A percentile compares a stretch with the other conserved stretches of the same genome.
These are phyloP conservation scores for Ceratocystis ficicola DNA, from an alignment of 2,329 filamentous ascomycete species.

Conservation along the genomic window DNA sequence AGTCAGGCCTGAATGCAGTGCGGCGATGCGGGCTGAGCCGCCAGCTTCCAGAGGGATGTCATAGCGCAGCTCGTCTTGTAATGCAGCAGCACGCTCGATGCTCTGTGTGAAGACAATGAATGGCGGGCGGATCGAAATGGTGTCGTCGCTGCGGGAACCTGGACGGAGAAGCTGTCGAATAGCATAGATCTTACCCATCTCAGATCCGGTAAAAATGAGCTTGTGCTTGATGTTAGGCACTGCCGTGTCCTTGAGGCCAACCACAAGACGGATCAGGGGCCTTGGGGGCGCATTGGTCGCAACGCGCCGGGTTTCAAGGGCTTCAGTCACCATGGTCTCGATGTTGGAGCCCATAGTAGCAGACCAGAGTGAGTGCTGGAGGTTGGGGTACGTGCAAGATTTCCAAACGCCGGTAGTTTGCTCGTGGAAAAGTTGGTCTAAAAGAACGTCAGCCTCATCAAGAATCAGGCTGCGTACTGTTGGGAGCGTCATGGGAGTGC, in stretches of 20 bases:
- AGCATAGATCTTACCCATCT: slow-evolving; percentile 84
- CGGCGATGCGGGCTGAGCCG: slow-evolving; percentile 70
- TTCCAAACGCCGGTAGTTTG: slow-evolving; percentile 80
- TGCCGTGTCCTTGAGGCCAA: slow-evolving; percentile 92
- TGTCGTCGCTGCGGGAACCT: slow-evolving; percentile 34
- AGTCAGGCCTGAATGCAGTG: slow-evolving; percentile 76
- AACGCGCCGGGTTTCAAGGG: slow-evolving; percentile 42
- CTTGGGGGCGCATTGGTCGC: slow-evolving; percentile 26
- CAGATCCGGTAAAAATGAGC: slow-evolving; percentile 80
- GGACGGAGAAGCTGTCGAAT: slow-evolving; percentile 82
- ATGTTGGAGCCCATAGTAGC: slow-evolving; percentile 94
- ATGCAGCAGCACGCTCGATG: slow-evolving; percentile 74
- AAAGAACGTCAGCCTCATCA: slow-evolving; percentile 88
- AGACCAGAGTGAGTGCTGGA: slow-evolving; percentile 79
- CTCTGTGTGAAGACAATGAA: slow-evolving; percentile 96
- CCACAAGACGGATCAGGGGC: slow-evolving; percentile 68
- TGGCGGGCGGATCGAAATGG: slow-evolving; percentile 61
- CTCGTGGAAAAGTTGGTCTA: slow-evolving; percentile 80
- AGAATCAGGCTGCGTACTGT: slow-evolving; percentile 64
- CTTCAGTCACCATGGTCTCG: slow-evolving; percentile 62
- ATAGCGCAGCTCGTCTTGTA: slow-evolving; percentile 83
- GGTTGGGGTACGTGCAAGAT: slow-evolving; percentile 55
- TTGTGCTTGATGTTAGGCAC: slow-evolving; percentile 85
- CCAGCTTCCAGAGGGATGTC: slow-evolving; percentile 85
- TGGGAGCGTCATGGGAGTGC: slow-evolving; percentile 42